These are phyloP conservation scores for Lathyrus aphaca DNA, from an alignment of 306 rosid genomes.

Conservation along the genomic window DNA sequence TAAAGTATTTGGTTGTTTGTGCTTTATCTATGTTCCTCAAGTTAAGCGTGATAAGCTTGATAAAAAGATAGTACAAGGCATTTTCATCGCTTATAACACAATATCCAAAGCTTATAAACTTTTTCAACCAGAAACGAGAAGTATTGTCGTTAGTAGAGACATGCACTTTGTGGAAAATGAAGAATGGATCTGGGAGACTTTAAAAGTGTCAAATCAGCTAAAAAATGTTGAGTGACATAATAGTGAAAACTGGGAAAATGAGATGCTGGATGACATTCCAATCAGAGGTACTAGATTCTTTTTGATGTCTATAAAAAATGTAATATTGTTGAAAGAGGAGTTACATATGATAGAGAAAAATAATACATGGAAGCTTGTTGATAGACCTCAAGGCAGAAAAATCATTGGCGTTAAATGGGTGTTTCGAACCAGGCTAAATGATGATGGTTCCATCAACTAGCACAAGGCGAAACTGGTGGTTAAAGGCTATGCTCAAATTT, in stretches of 20 bases:
- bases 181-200: background rate
- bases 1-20: background rate
- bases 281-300: background rate
- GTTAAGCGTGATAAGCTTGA: constrained; percentile 2
- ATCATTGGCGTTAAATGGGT: background rate
- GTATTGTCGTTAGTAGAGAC: background rate
- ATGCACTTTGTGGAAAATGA: background rate
- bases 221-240: too few species aligned
- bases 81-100: background rate
- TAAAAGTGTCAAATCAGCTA: too few species aligned
- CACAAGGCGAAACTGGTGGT: background rate
- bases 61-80: background rate
- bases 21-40: background rate
- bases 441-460: background rate
- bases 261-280: background rate
- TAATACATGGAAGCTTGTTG: background rate
- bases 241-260: background rate
- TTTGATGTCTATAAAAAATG: background rate
- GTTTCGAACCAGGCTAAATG: background rate
- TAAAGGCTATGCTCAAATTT: background rate
- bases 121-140: background rate
- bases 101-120: background rate
- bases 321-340: background rate
- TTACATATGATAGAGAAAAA: background rate
- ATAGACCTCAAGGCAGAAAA: background rate